These are phyloP conservation scores for Lagenaria siceraria DNA, from an alignment of 306 rosid genomes.

Conservation along the genomic window DNA sequence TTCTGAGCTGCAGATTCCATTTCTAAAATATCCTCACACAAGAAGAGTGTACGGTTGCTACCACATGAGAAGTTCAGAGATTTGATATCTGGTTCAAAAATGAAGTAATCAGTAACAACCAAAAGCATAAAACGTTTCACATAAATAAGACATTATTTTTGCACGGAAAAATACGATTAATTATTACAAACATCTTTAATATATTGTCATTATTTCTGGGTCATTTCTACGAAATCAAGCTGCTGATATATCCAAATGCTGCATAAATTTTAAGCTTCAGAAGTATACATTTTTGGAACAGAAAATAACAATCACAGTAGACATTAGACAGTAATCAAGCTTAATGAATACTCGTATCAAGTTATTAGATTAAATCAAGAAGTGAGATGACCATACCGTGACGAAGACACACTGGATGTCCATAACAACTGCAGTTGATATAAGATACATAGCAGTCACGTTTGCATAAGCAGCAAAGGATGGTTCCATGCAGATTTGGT, in stretches of 20 bases:
- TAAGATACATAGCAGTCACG: conserved; percentile 78
- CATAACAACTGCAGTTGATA: conserved; percentile 64
- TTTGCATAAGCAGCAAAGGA: conserved; percentile 84
- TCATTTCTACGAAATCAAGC: neutral
- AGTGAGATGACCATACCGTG: conserved; percentile 51
- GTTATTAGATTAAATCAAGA: neutral
- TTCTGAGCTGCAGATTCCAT: conserved; percentile 77
- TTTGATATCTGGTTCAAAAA: conserved; percentile 37
- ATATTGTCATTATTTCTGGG: neutral
- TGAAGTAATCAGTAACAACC: neutral
- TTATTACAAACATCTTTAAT: neutral
- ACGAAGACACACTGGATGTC: conserved; percentile 84
- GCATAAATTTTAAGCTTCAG: neutral
- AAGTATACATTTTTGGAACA: neutral
- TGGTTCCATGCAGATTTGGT: conserved; percentile 49
- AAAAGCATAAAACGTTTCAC: neutral
- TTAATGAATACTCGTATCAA: neutral
- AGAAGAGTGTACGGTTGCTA: conserved; percentile 34
- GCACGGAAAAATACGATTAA: neutral
- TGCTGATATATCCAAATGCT: neutral
- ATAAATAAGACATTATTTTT: neutral
- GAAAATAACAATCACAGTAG: neutral
- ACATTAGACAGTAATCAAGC: neutral
- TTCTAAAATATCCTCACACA: conserved; percentile 63
- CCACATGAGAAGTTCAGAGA: conserved; percentile 70